These are phyloP conservation scores for Gillenia trifoliata DNA, from an alignment of 306 rosid species.

Conservation along the genomic window DNA sequence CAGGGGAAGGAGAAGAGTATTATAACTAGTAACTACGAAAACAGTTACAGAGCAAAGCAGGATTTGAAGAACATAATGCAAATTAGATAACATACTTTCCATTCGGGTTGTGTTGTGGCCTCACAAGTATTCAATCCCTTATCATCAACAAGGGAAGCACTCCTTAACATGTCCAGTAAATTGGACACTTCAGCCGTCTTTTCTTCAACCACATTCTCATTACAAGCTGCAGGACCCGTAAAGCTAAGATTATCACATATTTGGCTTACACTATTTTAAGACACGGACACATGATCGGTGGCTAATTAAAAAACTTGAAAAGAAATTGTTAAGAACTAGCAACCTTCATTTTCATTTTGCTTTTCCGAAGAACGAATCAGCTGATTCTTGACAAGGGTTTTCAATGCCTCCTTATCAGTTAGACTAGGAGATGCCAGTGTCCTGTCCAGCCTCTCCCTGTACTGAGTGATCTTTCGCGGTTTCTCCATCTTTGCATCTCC, in stretches of 20 bases:
- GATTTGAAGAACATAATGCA: conserved; percentile 10
- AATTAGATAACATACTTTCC: conserved; percentile 61
- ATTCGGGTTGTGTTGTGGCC: conserved; percentile 42
- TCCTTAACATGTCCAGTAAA: conserved; percentile 85
- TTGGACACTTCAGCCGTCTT: conserved; percentile 57
- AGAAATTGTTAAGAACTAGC: background rate
- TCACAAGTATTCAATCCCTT: conserved; percentile 25
- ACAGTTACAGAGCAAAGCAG: conserved; percentile 11
- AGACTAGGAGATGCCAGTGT: conserved; percentile 72
- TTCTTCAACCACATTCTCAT: conserved; percentile 39
- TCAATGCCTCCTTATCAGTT: conserved; percentile 42
- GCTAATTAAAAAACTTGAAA: conserved; percentile 11
- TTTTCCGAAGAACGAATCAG: conserved; percentile 35
- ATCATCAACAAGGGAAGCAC: conserved; percentile 44
- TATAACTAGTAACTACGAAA: background rate
- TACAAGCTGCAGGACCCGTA: conserved; percentile 43
- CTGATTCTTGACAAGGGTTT: conserved; percentile 60
- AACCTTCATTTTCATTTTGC: conserved; percentile 51
- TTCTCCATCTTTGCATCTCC: conserved; percentile 54
- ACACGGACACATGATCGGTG: background rate
- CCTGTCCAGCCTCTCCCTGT: conserved; percentile 71
- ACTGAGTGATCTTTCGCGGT: conserved; percentile 52
- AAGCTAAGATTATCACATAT: conserved; percentile 1
- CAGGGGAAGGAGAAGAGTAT: background rate
- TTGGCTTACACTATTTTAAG: background rate